Evolutionary conservation across 2,329 filamentous ascomycete species (phyloP).

Genomic region (Chaetomium olivaceum): DNA sequence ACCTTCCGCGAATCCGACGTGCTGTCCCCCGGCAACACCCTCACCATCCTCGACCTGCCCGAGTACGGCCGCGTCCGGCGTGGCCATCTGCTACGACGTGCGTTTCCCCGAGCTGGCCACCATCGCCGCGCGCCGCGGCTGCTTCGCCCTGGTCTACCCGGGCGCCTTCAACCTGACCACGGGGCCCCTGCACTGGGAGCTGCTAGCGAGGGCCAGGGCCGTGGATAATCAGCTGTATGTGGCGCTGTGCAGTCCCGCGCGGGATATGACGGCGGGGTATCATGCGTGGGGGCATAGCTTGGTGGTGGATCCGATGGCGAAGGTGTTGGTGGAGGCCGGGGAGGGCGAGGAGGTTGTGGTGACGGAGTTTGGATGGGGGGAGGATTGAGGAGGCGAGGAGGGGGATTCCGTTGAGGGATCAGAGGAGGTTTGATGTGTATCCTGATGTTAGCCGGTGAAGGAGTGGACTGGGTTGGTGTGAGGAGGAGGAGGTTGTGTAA

Average conservation of each 20-base stretch:
- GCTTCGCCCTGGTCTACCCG: slow-evolving; percentile 86
- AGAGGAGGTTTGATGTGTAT: slow-evolving; percentile 94
- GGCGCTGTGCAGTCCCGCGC: slow-evolving; percentile 85
- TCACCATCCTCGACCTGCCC: slow-evolving; percentile 83
- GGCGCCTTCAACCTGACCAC: slow-evolving; percentile 98
- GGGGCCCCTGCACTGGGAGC: slow-evolving; percentile 85
- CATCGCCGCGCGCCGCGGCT: slow-evolving; percentile 81
- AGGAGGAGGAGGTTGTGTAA: not conserved
- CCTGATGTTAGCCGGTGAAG: slow-evolving; percentile 73
- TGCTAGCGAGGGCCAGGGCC: slow-evolving; percentile 79
- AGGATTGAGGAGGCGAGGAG: slow-evolving; percentile 74
- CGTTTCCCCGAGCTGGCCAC: slow-evolving; percentile 93
- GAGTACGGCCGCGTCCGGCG: slow-evolving; percentile 80
- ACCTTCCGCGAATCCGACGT: slow-evolving; percentile 89
- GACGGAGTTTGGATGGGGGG: slow-evolving; percentile 66
- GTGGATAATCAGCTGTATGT: slow-evolving; percentile 96
- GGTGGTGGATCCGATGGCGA: slow-evolving; percentile 83
- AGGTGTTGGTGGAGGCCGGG: slow-evolving; percentile 75
- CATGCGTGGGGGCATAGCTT: slow-evolving; percentile 91
- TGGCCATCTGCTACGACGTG: slow-evolving; percentile 97
- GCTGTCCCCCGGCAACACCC: slow-evolving; percentile 77
- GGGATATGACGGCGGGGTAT: slow-evolving; percentile 75
- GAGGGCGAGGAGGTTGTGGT: slow-evolving; percentile 76
- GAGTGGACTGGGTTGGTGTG: not conserved
- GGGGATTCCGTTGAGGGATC: slow-evolving; percentile 79